phyloP scores from a whole-genome alignment of 192 early-diverging fungal genomes.

The Coemansia sp. region DNA sequence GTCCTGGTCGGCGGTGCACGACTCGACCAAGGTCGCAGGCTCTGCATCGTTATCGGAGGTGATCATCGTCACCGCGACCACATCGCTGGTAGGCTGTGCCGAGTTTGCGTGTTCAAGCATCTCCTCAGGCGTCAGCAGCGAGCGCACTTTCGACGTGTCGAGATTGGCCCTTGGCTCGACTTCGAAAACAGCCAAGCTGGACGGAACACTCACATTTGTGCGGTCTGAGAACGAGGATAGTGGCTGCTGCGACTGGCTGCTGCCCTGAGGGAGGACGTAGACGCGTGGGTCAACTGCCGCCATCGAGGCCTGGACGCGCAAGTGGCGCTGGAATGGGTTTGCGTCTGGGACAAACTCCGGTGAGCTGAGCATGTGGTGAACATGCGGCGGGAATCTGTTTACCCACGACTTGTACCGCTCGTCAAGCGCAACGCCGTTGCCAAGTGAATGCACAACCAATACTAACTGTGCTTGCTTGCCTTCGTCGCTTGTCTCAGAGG shows the following conservation, averaged over 20 bases:
- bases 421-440: conserved; percentile 65
- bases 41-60: neutral
- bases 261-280: conserved; percentile 75
- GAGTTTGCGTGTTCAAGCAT: conserved; percentile 17
- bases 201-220: conserved; percentile 14
- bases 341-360: conserved; percentile 66
- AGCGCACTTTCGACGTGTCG: conserved; percentile 39
- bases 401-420: conserved; percentile 75
- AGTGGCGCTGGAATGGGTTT: conserved; percentile 68
- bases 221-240: conserved; percentile 26
- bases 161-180: conserved; percentile 68
- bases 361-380: conserved; percentile 78
- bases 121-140: conserved; percentile 33
- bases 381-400: conserved; percentile 65
- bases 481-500: conserved; percentile 17
- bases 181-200: conserved; percentile 58
- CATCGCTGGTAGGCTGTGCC: neutral
- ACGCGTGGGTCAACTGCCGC: conserved; percentile 64
- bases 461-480: conserved; percentile 27
- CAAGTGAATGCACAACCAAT: conserved; percentile 72
- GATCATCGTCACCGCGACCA: neutral
- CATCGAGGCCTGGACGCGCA: conserved; percentile 66
- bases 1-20: neutral
- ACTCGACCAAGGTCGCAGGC: neutral
- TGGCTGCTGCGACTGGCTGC: conserved; percentile 45